Conservation (phyloP, 331 rosid species). For the Pyracantha coccinea region DNA sequence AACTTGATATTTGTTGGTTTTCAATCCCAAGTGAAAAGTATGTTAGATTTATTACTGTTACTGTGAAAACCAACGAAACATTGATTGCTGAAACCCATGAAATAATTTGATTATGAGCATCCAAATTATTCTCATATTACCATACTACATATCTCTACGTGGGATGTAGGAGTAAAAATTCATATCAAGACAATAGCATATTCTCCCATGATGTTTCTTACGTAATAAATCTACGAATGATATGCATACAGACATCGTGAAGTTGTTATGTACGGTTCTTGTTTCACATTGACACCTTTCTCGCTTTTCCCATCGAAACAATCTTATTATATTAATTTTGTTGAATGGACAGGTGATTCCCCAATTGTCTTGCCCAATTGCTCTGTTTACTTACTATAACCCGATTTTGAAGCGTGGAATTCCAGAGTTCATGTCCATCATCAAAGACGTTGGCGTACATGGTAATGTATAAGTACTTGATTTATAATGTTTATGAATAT, state of each 20-base stretch:
- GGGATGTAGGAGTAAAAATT: neutral
- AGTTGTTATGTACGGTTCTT: no score
- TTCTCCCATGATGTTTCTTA: no score
- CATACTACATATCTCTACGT: neutral
- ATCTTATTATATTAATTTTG: constrained; percentile 6
- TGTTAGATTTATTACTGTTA: neutral
- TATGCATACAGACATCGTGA: no score
- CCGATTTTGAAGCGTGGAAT: constrained; percentile 89
- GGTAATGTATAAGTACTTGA: constrained; percentile 40
- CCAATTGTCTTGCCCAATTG: constrained; percentile 72
- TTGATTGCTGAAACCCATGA: neutral
- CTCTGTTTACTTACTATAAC: constrained; percentile 80
- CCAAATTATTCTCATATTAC: neutral
- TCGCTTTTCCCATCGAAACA: neutral
- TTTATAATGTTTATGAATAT: no score
- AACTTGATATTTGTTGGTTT: neutral
- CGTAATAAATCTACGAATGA: no score
- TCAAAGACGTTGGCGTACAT: constrained; percentile 61
- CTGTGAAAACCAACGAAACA: neutral
- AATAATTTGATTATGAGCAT: neutral
- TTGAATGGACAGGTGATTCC: constrained; percentile 66
- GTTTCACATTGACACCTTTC: no score
- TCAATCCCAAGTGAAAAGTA: neutral
- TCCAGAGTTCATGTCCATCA: constrained; percentile 54
- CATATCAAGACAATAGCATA: neutral